These are phyloP conservation scores for Melampsora larici-populina DNA, from an alignment of 1,284 basidiomycete species.

Conservation along the genomic window DNA sequence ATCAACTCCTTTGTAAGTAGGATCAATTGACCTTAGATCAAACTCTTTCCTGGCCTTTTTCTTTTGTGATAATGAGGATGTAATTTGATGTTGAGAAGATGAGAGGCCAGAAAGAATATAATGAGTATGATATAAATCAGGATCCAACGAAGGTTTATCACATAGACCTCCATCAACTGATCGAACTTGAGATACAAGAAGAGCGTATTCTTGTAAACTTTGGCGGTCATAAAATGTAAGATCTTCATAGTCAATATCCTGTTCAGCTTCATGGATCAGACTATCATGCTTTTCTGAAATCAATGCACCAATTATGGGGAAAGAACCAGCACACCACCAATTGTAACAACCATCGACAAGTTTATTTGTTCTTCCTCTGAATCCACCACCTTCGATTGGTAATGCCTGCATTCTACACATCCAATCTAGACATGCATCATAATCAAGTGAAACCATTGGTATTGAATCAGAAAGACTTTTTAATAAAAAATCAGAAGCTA, in stretches of 20 bases:
- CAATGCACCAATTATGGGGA: conserved; percentile 69
- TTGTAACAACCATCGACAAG: conserved; percentile 98
- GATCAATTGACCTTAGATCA: background rate
- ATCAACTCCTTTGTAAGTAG: conserved; percentile 10
- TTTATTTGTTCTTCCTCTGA: conserved; percentile 91
- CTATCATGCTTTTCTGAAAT: conserved; percentile 52
- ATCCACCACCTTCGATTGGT: too few species aligned
- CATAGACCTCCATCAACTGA: conserved; percentile 29
- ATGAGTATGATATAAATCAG: conserved; percentile 86
- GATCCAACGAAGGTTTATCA: conserved; percentile 45
- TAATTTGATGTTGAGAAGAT: conserved; percentile 67
- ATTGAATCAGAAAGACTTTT: conserved; percentile 23
- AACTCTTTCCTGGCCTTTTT: background rate
- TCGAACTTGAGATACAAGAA: conserved; percentile 50
- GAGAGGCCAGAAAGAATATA: conserved; percentile 88
- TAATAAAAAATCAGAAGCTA: conserved; percentile 73
- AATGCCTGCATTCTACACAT: conserved; percentile 68
- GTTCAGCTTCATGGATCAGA: background rate
- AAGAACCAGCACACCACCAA: conserved; percentile 96
- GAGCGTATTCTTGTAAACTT: conserved; percentile 52
- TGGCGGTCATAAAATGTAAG: conserved; percentile 49
- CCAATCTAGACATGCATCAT: conserved; percentile 12
- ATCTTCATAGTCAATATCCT: background rate
- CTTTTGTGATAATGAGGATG: background rate
- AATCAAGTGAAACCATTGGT: conserved; percentile 29